Conservation (phyloP, 2,329 filamentous ascomycete species). For the Aspergillus fischeri region DNA sequence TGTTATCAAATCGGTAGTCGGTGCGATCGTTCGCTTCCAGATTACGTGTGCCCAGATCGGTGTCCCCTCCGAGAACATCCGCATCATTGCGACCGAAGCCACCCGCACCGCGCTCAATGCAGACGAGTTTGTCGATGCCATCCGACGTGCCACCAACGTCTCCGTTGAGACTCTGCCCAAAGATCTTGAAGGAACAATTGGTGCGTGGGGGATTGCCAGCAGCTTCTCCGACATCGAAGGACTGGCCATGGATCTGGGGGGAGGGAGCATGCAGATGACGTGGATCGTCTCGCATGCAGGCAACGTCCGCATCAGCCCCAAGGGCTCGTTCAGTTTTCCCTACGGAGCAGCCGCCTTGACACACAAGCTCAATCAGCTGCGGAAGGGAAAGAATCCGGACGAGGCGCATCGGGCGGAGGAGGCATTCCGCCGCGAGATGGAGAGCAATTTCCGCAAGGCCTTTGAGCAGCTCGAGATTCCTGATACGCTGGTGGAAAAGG, state of each 20-base stretch:
- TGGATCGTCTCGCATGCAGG: constrained; percentile 57
- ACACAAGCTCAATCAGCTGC: constrained; percentile 49
- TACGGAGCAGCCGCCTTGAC: constrained; percentile 65
- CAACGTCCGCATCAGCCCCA: constrained; percentile 48
- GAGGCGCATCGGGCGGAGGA: constrained; percentile 41
- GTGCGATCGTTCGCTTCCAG: constrained; percentile 66
- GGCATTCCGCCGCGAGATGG: constrained; percentile 40
- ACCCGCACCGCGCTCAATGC: constrained; percentile 75
- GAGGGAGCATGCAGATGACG: constrained; percentile 65
- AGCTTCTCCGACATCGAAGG: constrained; percentile 66
- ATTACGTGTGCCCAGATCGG: constrained; percentile 63
- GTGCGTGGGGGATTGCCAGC: constrained; percentile 76
- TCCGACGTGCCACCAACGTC: constrained; percentile 60
- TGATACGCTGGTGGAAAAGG: constrained; percentile 43
- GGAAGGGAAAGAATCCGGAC: constrained; percentile 33
- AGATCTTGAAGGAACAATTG: constrained; percentile 73
- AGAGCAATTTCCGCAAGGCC: constrained; percentile 54
- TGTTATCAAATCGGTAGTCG: constrained; percentile 62
- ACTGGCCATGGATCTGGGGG: constrained; percentile 76
- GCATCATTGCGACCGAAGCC: constrained; percentile 82
- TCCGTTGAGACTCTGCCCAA: constrained; percentile 70
- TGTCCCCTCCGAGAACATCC: constrained; percentile 60
- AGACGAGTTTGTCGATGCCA: constrained; percentile 61
- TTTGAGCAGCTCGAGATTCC: constrained; percentile 59
- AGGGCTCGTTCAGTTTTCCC: constrained; percentile 60